phyloP scores from a whole-genome alignment of 129 eudicot species.

The Saussurea involucrata region DNA sequence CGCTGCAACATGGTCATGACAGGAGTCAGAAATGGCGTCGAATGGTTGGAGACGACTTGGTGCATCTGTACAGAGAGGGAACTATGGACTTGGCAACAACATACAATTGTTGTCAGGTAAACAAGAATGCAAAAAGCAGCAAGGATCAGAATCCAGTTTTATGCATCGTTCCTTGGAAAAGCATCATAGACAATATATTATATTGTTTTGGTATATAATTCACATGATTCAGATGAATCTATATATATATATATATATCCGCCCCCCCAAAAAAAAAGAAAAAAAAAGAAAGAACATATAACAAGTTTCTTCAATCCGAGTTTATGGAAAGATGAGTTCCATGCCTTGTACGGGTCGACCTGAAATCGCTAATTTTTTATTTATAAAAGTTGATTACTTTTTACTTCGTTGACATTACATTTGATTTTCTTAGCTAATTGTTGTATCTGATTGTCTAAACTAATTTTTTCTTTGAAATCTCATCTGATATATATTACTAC shows the following conservation, averaged over 20 bases:
- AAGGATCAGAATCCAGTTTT: constrained; percentile 14
- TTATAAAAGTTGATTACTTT: too few species aligned
- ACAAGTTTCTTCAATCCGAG: background rate
- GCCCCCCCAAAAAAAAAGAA: background rate
- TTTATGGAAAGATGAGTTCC: too few species aligned
- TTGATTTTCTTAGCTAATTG: too few species aligned
- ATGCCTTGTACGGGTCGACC: too few species aligned
- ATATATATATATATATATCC: background rate
- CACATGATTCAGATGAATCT: constrained; percentile 14
- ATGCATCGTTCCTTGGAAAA: constrained; percentile 9
- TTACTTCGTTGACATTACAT: too few species aligned
- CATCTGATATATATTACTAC: too few species aligned
- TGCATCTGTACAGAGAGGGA: constrained; percentile 44
- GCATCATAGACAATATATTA: constrained; percentile 11
- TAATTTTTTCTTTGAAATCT: too few species aligned
- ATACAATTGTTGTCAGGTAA: background rate
- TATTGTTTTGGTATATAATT: constrained; percentile 13
- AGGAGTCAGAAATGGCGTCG: constrained; percentile 27
- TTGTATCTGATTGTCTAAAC: too few species aligned
- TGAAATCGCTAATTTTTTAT: too few species aligned
- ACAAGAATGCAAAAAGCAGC: constrained; percentile 1
- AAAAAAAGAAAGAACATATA: background rate
- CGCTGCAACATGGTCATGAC: constrained; percentile 37
- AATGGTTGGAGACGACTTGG: constrained; percentile 31
- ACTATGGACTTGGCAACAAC: constrained; percentile 28